A percentile compares a stretch with the other conserved stretches of the same genome.
These are phyloP conservation scores for Exophiala sp. DNA, from an alignment of 2,329 filamentous ascomycete species.

Conservation along the genomic window DNA sequence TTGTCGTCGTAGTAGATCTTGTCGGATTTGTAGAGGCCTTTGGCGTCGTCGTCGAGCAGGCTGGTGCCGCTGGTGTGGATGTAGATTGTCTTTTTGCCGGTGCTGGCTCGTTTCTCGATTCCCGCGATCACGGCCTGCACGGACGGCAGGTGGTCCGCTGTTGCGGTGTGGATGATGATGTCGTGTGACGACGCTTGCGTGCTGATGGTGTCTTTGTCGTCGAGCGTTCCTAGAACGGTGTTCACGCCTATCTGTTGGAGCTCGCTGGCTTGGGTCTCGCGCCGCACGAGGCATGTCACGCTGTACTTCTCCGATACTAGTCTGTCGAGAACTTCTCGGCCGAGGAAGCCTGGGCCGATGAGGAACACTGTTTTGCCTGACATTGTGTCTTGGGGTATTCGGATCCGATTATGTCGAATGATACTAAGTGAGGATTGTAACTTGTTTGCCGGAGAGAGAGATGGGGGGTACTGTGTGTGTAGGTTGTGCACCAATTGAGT, in stretches of 20 bases:
- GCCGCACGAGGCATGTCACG: conserved; percentile 35
- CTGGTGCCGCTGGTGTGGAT: conserved; percentile 47
- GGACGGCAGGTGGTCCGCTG: conserved; percentile 45
- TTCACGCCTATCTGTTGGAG: conserved; percentile 34
- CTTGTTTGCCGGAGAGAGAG: too few relatives aligned
- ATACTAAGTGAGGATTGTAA: too few relatives aligned
- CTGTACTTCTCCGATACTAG: conserved; percentile 40
- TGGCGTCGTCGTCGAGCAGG: conserved; percentile 37
- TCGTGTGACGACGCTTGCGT: conserved; percentile 38
- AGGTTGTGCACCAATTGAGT: too few relatives aligned
- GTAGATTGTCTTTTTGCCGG: conserved; percentile 40
- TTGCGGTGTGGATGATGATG: conserved; percentile 47
- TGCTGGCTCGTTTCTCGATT: conserved; percentile 36
- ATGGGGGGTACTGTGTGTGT: too few relatives aligned
- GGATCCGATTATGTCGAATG: too few relatives aligned
- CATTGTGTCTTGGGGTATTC: not conserved
- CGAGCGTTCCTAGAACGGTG: conserved; percentile 39
- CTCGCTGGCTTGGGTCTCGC: conserved; percentile 16
- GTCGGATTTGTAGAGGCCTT: conserved; percentile 34
- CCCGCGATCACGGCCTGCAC: conserved; percentile 44
- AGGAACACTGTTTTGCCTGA: conserved; percentile 23
- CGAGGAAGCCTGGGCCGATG: conserved; percentile 33
- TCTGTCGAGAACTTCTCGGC: conserved; percentile 43
- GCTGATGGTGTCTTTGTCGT: conserved; percentile 39
- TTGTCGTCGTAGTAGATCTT: conserved; percentile 42